phyloP scores from a whole-genome alignment of 2,329 filamentous ascomycete genomes.

The Apiospora marii region DNA sequence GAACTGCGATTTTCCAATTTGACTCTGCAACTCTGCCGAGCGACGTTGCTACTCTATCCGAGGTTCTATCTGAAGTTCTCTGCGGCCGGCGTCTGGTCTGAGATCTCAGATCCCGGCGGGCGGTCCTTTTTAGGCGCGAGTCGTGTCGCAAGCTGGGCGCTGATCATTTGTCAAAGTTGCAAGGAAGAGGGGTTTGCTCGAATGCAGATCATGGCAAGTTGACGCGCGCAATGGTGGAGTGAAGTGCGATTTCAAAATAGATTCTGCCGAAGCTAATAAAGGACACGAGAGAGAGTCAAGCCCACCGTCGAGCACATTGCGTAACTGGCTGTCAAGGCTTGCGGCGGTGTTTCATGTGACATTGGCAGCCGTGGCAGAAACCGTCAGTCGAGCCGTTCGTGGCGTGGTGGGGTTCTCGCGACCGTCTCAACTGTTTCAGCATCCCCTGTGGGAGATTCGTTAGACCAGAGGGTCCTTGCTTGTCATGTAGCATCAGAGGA shows the following conservation, averaged over 20 bases:
- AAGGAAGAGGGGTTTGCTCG: background rate
- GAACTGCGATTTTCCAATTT: background rate
- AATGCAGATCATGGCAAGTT: background rate
- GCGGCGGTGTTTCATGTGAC: background rate
- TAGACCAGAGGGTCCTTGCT: constrained; percentile 8
- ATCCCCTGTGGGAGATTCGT: background rate
- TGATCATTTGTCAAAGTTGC: background rate
- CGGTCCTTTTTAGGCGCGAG: background rate
- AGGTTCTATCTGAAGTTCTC: background rate
- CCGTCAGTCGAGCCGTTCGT: background rate
- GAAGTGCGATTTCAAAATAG: constrained; percentile 1
- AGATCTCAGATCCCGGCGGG: background rate
- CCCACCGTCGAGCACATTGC: background rate
- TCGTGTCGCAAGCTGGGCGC: background rate
- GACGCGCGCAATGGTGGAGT: background rate
- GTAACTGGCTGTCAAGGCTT: background rate
- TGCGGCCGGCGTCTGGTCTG: background rate
- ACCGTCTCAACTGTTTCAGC: constrained; percentile 19
- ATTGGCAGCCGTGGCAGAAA: background rate
- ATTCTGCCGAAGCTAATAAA: background rate
- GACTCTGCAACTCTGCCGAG: background rate
- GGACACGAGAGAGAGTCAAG: background rate
- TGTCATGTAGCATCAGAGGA: constrained; percentile 9
- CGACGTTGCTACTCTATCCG: background rate
- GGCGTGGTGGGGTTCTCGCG: background rate